Evolutionary conservation across 2,329 filamentous ascomycete genomes (phyloP), one percentile per base, ranked within the genome.

Genomic region (Cladobotryum mycophilum): DNA sequence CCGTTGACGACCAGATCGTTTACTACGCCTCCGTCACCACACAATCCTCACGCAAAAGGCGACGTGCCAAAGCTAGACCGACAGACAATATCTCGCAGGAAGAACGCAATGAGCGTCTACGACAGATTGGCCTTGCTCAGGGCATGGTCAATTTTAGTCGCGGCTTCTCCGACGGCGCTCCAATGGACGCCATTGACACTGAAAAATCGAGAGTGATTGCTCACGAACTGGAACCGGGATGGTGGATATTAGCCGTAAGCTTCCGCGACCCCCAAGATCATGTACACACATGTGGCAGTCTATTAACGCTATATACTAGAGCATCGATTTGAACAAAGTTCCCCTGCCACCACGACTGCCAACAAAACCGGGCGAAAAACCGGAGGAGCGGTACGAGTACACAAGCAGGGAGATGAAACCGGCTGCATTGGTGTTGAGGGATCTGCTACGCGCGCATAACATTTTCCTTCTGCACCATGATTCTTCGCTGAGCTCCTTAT

Each of bases 171-270:
- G 79, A 82, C 54, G 88, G 85, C 53, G 77, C 84, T 58, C 68
- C 88, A 2, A 81, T 96, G 37, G 89, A 96, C 61, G 83, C 84
- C 9, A 85, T 99, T 53, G 93, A 99, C 64, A 97, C 93, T 1
- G 88, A 96, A 61, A 93, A 88, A 72, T 84, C 86, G 45, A 81
- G 91, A 33, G 85, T 96, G 34, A 77, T 97, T 34, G 72, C 96
- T 41, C 83, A 89, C 61, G 90, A 99, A 72, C 71, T 99, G 56
- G 92, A 99, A 67, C 74, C 80, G 14, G 88, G 88, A 30, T 99
- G 93, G 93, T 99, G 95, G 95, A 84, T 97, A 55, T 73, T 97
- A 53, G 91, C 89, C 55, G 90, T 95, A 75, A 64, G 87, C n/a
- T 8, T 30, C 25, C 3, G 14, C 18, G 13, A 25, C 7, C 36